phyloP scores from a whole-genome alignment of 2,329 filamentous ascomycete genomes.

The Pleoardoris graminearum region DNA sequence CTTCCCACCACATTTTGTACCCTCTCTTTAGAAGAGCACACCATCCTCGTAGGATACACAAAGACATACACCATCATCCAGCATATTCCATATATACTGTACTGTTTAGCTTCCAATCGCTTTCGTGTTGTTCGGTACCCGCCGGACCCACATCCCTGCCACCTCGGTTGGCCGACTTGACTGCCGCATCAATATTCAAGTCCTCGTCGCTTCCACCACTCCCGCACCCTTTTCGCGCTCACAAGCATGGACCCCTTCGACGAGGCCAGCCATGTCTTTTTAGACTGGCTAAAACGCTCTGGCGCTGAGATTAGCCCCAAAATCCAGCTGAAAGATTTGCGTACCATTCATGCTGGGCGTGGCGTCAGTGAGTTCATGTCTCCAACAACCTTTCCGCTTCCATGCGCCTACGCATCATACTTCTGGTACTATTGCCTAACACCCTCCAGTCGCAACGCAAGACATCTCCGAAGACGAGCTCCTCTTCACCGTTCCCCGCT shows the following conservation, averaged over 20 bases:
- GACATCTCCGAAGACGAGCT: slow-evolving; percentile 75
- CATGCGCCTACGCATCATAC: not conserved
- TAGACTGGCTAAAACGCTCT: slow-evolving; percentile 59
- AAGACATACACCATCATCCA: too few species aligned
- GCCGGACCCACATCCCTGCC: slow-evolving; percentile 14
- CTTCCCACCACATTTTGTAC: too few species aligned
- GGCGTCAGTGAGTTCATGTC: slow-evolving; percentile 63
- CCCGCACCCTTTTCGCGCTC: not conserved
- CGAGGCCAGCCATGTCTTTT: slow-evolving; percentile 55
- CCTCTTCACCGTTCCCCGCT: slow-evolving; percentile 78
- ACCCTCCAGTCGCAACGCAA: slow-evolving; percentile 64
- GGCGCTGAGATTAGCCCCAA: slow-evolving; percentile 61
- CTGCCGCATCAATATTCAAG: slow-evolving; percentile 15
- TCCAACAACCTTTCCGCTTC: too few species aligned
- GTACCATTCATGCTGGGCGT: slow-evolving; percentile 60
- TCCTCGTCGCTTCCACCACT: not conserved
- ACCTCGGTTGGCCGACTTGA: slow-evolving; percentile 18
- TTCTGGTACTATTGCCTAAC: slow-evolving; percentile 15
- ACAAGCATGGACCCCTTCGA: slow-evolving; percentile 42
- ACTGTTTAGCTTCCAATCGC: too few species aligned
- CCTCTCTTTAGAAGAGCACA: too few species aligned
- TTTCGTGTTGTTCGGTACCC: too few species aligned
- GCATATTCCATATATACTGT: too few species aligned
- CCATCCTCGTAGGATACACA: too few species aligned
- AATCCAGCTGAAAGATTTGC: slow-evolving; percentile 61